phyloP scores from a whole-genome alignment of 768 basidiomycete genomes.

The Naganishia friedmannii region DNA sequence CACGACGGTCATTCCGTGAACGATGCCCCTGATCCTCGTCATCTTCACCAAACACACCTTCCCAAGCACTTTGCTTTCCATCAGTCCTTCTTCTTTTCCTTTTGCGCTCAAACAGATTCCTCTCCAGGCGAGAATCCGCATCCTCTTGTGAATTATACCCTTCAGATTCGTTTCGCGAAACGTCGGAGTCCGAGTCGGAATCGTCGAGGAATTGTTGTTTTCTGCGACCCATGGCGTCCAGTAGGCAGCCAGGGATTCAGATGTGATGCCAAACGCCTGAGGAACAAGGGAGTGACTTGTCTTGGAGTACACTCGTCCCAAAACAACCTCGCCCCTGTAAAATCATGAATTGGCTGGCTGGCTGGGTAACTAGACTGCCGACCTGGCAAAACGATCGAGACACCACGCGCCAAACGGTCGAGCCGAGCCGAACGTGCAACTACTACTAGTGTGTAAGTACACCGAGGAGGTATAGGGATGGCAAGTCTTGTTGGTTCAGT shows the following conservation, averaged over 20 bases:
- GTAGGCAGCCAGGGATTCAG: background rate
- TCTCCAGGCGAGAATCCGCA: slow-evolving; percentile 44
- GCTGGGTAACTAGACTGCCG: no score
- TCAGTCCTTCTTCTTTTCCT: slow-evolving; percentile 32
- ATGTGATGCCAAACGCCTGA: background rate
- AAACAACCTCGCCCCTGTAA: no score
- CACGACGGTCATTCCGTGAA: slow-evolving; percentile 29
- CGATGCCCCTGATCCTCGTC: slow-evolving; percentile 39
- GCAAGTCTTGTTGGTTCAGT: background rate
- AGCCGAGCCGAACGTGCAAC: no score
- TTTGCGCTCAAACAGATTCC: slow-evolving; percentile 42
- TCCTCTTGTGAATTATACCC: slow-evolving; percentile 48
- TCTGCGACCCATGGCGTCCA: slow-evolving; percentile 3
- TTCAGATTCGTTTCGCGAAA: slow-evolving; percentile 29
- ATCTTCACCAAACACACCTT: slow-evolving; percentile 50
- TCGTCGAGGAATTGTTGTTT: slow-evolving; percentile 18
- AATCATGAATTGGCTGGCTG: no score
- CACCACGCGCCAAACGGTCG: no score
- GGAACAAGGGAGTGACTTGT: no score
- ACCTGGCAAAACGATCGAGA: no score
- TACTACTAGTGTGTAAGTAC: no score
- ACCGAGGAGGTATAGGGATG: no score
- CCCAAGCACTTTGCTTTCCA: slow-evolving; percentile 49
- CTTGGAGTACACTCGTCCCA: no score
- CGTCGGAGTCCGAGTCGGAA: slow-evolving; percentile 31